Conservation (phyloP, 306 rosid genomes). For the Trifolium pratense region DNA sequence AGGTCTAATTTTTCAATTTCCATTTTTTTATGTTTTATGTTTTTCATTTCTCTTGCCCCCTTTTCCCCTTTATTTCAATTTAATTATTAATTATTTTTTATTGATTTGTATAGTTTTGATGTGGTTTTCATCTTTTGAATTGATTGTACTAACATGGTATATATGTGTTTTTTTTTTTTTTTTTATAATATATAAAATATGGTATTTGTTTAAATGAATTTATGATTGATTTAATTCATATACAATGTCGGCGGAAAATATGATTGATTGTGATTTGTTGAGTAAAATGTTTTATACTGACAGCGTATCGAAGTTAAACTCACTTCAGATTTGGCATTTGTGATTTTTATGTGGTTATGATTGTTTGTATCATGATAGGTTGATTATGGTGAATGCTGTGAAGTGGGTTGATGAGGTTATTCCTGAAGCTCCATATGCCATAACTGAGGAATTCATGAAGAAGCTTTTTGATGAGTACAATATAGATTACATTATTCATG, state of each 20-base stretch:
- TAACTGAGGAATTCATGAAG: conserved; percentile 91
- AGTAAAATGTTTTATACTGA: neutral
- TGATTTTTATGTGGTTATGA: conserved; percentile 23
- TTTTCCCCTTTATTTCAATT: neutral
- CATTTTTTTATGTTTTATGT: neutral
- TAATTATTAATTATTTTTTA: neutral
- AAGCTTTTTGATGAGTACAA: conserved; percentile 86
- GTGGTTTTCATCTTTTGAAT: conserved; percentile 15
- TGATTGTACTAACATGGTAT: conserved; percentile 11
- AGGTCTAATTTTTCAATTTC: conserved; percentile 46
- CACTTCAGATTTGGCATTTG: neutral
- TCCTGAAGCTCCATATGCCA: conserved; percentile 90
- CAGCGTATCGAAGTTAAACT: neutral
- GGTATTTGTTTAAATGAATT: conserved; percentile 9
- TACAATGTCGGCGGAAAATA: neutral
- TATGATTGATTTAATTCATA: neutral
- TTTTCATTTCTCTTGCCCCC: too few relatives aligned
- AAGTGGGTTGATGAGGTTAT: conserved; percentile 99
- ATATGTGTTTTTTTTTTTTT: too few relatives aligned
- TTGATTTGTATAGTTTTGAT: neutral
- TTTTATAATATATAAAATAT: neutral
- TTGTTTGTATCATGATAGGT: conserved; percentile 18
- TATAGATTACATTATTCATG: conserved; percentile 92
- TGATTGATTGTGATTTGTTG: neutral
- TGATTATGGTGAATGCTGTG: conserved; percentile 78